Percentiles rank a stretch among this genome's conserved stretches.
Evolutionary conservation across 495 filamentous ascomycete genomes (phyloP).

Genomic region (Penicillium odoratum): DNA sequence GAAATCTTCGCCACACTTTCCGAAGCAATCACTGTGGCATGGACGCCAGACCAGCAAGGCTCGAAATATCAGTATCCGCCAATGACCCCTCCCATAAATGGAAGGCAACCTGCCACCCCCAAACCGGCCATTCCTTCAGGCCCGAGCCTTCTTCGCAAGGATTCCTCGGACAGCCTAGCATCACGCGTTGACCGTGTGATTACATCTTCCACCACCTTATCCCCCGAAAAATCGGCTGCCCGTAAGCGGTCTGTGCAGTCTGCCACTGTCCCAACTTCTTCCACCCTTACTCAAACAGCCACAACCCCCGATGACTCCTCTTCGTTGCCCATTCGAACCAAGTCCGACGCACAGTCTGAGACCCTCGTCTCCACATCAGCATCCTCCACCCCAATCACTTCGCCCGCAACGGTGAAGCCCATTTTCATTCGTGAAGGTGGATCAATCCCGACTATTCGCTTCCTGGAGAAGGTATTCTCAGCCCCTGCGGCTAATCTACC

Average conservation of each 20-base stretch:
- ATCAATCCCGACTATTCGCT: conserved; percentile 88
- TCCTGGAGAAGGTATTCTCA: conserved; percentile 91
- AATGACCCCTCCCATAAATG: conserved; percentile 14
- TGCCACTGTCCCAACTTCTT: conserved; percentile 55
- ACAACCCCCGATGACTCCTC: conserved; percentile 19
- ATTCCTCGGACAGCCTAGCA: conserved; percentile 46
- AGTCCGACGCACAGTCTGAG: conserved; percentile 5
- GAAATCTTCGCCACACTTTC: conserved; percentile 89
- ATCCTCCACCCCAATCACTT: background rate
- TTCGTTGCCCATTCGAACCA: conserved; percentile 26
- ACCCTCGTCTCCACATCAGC: background rate
- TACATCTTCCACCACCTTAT: conserved; percentile 45
- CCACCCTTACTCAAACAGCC: conserved; percentile 54
- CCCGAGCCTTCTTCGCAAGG: conserved; percentile 32
- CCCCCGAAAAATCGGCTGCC: conserved; percentile 33
- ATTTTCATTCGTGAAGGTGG: conserved; percentile 96
- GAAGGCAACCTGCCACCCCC: conserved; percentile 16
- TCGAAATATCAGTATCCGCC: conserved; percentile 38
- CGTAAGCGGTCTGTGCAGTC: conserved; percentile 37
- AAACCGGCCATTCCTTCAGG: conserved; percentile 17
- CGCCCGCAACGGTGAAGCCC: conserved; percentile 31
- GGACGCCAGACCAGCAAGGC: conserved; percentile 47
- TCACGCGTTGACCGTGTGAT: conserved; percentile 50
- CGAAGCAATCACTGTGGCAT: conserved; percentile 79
- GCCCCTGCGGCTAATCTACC: conserved; percentile 93